Evolutionary conservation across 2,329 filamentous ascomycete species (phyloP), one percentile per base, ranked within the genome.

Genomic region (Trichoderma koningii): DNA sequence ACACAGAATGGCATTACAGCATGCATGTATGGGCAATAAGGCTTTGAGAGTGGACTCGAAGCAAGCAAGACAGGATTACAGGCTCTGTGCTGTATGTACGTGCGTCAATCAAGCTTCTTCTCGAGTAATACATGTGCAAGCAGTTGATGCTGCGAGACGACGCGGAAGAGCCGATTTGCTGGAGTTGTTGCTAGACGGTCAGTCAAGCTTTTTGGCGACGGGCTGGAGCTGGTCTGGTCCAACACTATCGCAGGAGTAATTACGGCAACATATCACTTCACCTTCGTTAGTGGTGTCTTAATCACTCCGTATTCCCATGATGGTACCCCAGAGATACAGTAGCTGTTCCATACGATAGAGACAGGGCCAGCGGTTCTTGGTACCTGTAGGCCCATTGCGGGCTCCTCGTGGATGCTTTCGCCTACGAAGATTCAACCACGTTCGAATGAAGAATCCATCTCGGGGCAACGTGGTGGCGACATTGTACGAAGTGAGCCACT

Each of bases 101-200:
- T 28, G 48, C 30, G 30, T 51, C 48, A 51, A 30, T 28, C n/a
- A 17, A 15, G 3, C 26, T 26, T 28, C 12, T 23, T 50, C n/a
- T 15, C 28, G 48, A 51, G 7, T 51, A 14, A 51, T 51, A 23
- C 47, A 34, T 34, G 34, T 38, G 12, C 34, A 38, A 38, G 34
- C n/a, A 42, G 45, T 19, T n/a, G 47, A 51, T 34, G n/a, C 30
- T 44, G 47, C 48, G 38, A 48, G 19, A 38, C 57, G 42, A 17
- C 48, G 61, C 61, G 61, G 61, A 42, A 45, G 51, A 56, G 51
- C 61, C 61, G 61, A 53, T 48, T 56, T 63, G 52, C 61, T 30
- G 12, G 28, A 30, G 41, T 28, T 26, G 51, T 28, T 17, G 5
- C 17, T 48, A 41, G 60, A 53, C 41, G 7, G 30, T 30, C 6